A percentile compares a stretch with the other conserved stretches of the same genome.
Conservation (phyloP, 2,329 filamentous ascomycete genomes). For the Trichophyton verrucosum region DNA sequence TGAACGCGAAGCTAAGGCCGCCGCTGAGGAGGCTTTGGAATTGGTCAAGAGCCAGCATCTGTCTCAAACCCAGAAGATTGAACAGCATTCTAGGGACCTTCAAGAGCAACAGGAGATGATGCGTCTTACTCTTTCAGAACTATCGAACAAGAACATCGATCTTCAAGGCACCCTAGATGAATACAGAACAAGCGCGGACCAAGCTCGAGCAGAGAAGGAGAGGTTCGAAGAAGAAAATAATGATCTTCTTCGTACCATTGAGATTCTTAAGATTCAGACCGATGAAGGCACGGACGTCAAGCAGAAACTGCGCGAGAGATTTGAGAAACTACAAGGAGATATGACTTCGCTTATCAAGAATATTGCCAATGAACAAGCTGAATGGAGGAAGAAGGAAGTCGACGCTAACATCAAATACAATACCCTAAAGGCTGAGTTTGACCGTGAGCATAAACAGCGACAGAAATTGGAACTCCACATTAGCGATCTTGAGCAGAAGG, state of each 20-base stretch:
- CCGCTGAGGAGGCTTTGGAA: constrained; percentile 53
- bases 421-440: constrained; percentile 44
- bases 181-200: constrained; percentile 48
- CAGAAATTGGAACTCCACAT: constrained; percentile 50
- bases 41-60: constrained; percentile 57
- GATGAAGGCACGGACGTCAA: constrained; percentile 77
- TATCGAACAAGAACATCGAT: constrained; percentile 48
- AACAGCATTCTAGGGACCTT: constrained; percentile 55
- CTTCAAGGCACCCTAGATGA: constrained; percentile 51
- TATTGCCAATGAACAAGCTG: constrained; percentile 68
- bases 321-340: constrained; percentile 74
- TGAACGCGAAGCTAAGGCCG: constrained; percentile 42
- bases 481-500: constrained; percentile 51
- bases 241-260: constrained; percentile 60
- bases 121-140: constrained; percentile 40
- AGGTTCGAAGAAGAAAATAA: constrained; percentile 51
- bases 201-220: constrained; percentile 48
- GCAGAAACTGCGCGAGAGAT: constrained; percentile 71
- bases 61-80: constrained; percentile 49
- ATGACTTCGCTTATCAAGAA: constrained; percentile 69
- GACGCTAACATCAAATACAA: constrained; percentile 44
- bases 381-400: constrained; percentile 57
- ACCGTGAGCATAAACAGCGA: constrained; percentile 55
- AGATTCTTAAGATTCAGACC: constrained; percentile 62
- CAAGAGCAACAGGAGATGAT: constrained; percentile 52